These are phyloP conservation scores for Aegle marmelos DNA, from an alignment of 345 rosid genomes.

Conservation along the genomic window DNA sequence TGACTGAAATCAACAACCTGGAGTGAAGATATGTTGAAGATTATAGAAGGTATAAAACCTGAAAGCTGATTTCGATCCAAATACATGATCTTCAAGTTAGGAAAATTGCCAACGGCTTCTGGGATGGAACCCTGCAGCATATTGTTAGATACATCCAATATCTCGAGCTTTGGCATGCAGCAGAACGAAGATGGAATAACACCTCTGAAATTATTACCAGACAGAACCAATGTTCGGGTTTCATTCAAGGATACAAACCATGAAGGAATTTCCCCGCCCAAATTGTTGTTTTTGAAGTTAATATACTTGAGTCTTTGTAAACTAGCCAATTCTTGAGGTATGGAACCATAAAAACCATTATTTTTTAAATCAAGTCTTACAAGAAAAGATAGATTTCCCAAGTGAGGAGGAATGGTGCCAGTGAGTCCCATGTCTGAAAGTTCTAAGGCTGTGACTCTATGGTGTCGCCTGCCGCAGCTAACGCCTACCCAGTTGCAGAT, in stretches of 20 bases:
- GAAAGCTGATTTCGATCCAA: constrained; percentile 14
- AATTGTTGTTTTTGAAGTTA: no score
- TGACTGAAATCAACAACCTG: not conserved
- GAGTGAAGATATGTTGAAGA: constrained; percentile 2
- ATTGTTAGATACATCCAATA: not conserved
- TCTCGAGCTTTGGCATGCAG: not conserved
- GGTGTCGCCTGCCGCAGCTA: no score
- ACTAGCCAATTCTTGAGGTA: no score
- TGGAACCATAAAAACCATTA: no score
- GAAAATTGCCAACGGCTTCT: not conserved
- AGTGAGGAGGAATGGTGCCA: no score
- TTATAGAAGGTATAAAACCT: constrained; percentile 13
- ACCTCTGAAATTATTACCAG: not conserved
- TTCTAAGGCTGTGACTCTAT: no score
- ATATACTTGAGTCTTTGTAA: no score
- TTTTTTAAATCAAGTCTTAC: no score
- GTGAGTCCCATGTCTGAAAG: no score
- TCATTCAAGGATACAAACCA: not conserved
- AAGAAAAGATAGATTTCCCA: no score
- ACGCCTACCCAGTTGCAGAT: not conserved
- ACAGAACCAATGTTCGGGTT: not conserved
- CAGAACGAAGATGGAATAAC: not conserved
- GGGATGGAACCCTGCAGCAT: not conserved
- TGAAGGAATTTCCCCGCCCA: not conserved
- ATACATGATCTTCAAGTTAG: not conserved